Percentiles rank a stretch among this genome's conserved stretches.
Evolutionary conservation across 768 basidiomycete species (phyloP).

Genomic region (Naematelia encephala): DNA sequence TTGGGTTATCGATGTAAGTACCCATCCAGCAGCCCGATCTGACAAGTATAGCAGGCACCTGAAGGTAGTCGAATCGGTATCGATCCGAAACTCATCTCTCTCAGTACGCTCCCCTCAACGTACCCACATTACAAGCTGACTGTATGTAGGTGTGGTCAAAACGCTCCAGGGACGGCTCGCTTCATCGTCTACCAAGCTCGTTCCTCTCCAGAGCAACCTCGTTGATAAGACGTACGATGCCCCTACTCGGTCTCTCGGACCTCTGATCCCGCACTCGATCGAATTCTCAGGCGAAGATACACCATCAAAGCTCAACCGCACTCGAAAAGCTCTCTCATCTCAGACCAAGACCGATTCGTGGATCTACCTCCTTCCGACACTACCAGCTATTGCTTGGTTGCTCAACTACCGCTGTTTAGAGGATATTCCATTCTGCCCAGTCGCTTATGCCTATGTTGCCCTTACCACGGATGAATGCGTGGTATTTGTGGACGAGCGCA

Average conservation of each 20-base stretch:
- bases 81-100: conserved; percentile 42
- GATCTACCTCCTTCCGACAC: conserved; percentile 61
- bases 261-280: conserved; percentile 60
- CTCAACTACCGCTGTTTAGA: conserved; percentile 77
- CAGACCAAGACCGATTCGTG: conserved; percentile 40
- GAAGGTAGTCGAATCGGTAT: conserved; percentile 42
- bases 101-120: conserved; percentile 11
- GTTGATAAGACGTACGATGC: conserved; percentile 26
- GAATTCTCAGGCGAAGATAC: conserved; percentile 60
- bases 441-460: conserved; percentile 84
- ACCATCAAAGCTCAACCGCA: conserved; percentile 63
- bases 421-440: conserved; percentile 86
- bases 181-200: conserved; percentile 26
- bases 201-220: conserved; percentile 33
- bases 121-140: not conserved
- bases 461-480: conserved; percentile 60
- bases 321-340: conserved; percentile 53
- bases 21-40: not conserved
- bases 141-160: conserved; percentile 2
- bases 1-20: conserved; percentile 35
- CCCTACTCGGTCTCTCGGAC: conserved; percentile 60
- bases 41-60: conserved; percentile 22
- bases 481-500: conserved; percentile 67
- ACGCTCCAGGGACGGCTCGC: not conserved
- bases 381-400: conserved; percentile 68